Conservation (phyloP, 192 early-diverging fungal genomes). For the Coemansia sp. region DNA sequence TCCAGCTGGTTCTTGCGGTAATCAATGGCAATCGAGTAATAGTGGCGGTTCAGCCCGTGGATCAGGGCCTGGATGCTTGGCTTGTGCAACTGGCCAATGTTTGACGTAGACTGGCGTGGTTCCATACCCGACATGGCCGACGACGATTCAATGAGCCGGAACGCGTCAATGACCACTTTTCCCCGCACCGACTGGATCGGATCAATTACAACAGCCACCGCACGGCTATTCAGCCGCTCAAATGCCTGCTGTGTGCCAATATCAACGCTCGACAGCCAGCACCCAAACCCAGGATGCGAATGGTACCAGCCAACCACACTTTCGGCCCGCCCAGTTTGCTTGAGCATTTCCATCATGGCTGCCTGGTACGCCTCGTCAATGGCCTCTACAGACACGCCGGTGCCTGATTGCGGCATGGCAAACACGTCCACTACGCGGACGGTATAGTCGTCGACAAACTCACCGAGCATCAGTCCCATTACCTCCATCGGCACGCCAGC, state of each 20-base stretch:
- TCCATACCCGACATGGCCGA: conserved; percentile 83
- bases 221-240: conserved; percentile 87
- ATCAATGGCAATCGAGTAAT: conserved; percentile 99
- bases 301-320: conserved; percentile 99
- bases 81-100: conserved; percentile 98
- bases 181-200: conserved; percentile 99
- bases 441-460: conserved; percentile 99
- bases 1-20: conserved; percentile 99
- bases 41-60: conserved; percentile 97
- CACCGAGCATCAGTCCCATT: conserved; percentile 99
- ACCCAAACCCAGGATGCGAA: conserved; percentile 99
- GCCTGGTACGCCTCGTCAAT: conserved; percentile 99
- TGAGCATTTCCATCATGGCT: conserved; percentile 99
- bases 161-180: conserved; percentile 99
- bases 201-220: conserved; percentile 98
- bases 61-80: conserved; percentile 98
- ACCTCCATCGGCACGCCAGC: conserved; percentile 99
- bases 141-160: conserved; percentile 93
- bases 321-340: conserved; percentile 98
- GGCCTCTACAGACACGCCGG: conserved; percentile 98
- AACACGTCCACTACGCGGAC: conserved; percentile 99
- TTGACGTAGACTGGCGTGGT: conserved; percentile 96
- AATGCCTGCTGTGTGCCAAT: conserved; percentile 99
- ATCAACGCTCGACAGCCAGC: conserved; percentile 99
- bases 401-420: conserved; percentile 99